These are phyloP conservation scores for Saccharum spontaneum DNA, from an alignment of 176 grass and related monocot species.

Conservation along the genomic window DNA sequence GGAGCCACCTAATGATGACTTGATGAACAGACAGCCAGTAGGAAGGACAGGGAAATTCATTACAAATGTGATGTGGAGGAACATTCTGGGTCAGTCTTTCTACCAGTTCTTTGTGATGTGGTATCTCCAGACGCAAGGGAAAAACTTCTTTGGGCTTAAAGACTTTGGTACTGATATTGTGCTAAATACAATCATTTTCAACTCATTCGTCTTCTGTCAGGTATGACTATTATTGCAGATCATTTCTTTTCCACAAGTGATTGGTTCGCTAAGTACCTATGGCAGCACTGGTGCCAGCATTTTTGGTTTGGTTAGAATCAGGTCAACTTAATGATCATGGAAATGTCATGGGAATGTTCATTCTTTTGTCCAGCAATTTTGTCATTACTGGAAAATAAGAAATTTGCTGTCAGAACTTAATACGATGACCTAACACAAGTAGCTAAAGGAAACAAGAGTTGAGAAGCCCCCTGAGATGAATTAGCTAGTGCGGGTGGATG, in stretches of 20 bases:
- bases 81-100: constrained; percentile 82
- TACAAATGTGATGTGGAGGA: constrained; percentile 95
- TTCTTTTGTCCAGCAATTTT: neutral
- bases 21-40: constrained; percentile 95
- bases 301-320: neutral
- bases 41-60: constrained; percentile 93
- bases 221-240: constrained; percentile 41
- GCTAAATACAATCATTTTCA: constrained; percentile 94
- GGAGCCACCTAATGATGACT: constrained; percentile 73
- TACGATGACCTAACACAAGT: neutral
- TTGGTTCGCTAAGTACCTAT: neutral
- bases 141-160: constrained; percentile 55
- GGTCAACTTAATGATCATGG: neutral
- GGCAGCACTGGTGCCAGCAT: neutral
- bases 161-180: constrained; percentile 55
- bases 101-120: constrained; percentile 91
- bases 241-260: neutral
- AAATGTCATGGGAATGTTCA: neutral
- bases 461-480: too few species aligned
- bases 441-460: too few species aligned
- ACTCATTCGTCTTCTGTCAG: constrained; percentile 99
- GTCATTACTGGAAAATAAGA: neutral
- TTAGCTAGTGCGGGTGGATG: too few species aligned
- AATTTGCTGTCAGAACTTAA: neutral
- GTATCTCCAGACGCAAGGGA: constrained; percentile 90